phyloP scores from a whole-genome alignment of 768 basidiomycete species.

The Cystobasidium tubakii region DNA sequence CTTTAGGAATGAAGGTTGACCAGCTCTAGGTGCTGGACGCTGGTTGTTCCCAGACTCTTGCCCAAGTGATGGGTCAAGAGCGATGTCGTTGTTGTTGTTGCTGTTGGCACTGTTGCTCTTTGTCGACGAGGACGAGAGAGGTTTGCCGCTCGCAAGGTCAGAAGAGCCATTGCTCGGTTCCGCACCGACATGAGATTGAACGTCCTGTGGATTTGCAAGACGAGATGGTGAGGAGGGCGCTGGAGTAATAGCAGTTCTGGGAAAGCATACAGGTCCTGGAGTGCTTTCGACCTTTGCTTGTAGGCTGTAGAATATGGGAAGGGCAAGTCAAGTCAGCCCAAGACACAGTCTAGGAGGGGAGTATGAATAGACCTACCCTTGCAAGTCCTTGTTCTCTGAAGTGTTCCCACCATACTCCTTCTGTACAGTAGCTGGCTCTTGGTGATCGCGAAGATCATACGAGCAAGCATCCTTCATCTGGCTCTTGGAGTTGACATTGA shows the following conservation, averaged over 20 bases:
- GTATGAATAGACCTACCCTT: not conserved
- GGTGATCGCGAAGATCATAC: conserved; percentile 26
- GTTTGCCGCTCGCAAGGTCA: conserved; percentile 1
- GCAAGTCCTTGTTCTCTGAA: not conserved
- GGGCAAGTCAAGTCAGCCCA: too few relatives aligned
- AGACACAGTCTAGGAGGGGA: too few relatives aligned
- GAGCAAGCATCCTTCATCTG: conserved; percentile 16
- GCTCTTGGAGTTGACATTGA: conserved; percentile 1
- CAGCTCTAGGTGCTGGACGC: conserved; percentile 14
- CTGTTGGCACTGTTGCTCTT: not conserved
- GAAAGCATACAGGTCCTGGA: conserved; percentile 4
- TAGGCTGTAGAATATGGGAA: not conserved
- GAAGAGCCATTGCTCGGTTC: not conserved
- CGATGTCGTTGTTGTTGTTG: conserved; percentile 11
- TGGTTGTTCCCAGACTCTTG: not conserved
- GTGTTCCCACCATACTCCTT: conserved; percentile 16
- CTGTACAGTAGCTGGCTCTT: conserved; percentile 8
- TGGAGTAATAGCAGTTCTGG: not conserved
- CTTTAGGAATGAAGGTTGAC: conserved; percentile 28
- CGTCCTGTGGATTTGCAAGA: conserved; percentile 4
- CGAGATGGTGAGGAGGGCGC: conserved; percentile 5
- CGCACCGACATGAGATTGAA: not conserved
- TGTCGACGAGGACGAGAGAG: not conserved
- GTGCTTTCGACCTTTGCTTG: conserved; percentile 1
- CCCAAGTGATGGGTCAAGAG: conserved; percentile 1